Evolutionary conservation across 1,284 basidiomycete genomes (phyloP).

Genomic region (Ceratobasidium sp.): DNA sequence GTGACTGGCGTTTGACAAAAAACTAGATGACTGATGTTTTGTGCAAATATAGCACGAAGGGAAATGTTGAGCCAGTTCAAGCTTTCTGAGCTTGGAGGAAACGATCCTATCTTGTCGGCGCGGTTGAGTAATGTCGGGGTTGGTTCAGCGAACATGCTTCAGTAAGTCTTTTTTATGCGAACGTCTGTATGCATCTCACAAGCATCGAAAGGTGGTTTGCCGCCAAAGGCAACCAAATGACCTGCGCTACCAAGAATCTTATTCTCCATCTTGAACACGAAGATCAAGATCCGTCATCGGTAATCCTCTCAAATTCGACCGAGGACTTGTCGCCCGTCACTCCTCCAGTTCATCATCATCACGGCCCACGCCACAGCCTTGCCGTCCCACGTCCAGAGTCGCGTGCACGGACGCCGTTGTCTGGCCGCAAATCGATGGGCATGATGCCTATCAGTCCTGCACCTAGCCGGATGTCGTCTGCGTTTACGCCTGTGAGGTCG

Average conservation of each 20-base stretch:
- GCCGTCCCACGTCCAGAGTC: conserved; percentile 50
- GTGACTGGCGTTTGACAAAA: conserved; percentile 46
- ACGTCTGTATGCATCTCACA: not conserved
- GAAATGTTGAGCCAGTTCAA: conserved; percentile 94
- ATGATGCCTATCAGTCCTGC: conserved; percentile 54
- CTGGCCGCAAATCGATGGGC: conserved; percentile 48
- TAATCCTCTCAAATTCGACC: conserved; percentile 27
- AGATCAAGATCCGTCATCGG: conserved; percentile 13
- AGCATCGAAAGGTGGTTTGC: conserved; percentile 76
- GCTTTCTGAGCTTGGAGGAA: conserved; percentile 76
- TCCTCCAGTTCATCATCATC: conserved; percentile 59
- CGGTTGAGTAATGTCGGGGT: conserved; percentile 76
- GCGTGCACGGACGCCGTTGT: conserved; percentile 50
- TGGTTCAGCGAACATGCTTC: conserved; percentile 83
- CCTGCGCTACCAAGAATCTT: conserved; percentile 86
- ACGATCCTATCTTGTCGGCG: conserved; percentile 67
- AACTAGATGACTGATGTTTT: not conserved
- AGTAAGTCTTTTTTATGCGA: conserved; percentile 55
- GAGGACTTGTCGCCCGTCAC: conserved; percentile 50
- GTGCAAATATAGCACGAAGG: conserved; percentile 60
- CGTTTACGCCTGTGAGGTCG: conserved; percentile 17
- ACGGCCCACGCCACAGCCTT: conserved; percentile 50
- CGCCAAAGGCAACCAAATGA: conserved; percentile 88
- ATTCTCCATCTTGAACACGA: conserved; percentile 76
- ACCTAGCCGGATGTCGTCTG: conserved; percentile 45